These are phyloP conservation scores for Suhomyces maxii DNA, from an alignment of 1,139 yeast species.

Conservation along the genomic window DNA sequence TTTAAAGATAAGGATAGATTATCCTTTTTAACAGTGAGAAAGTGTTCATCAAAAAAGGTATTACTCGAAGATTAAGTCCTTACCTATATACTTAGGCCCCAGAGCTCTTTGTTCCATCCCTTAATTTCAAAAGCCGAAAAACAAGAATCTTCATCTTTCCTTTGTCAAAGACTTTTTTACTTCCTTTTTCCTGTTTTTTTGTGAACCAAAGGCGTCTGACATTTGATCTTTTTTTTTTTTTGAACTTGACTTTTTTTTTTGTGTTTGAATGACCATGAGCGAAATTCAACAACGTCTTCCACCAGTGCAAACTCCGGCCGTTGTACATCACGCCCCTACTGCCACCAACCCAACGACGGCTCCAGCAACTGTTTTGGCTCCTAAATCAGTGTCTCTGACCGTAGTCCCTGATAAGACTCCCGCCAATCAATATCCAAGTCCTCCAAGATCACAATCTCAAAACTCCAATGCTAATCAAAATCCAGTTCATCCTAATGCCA, in stretches of 20 bases:
- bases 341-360: slow-evolving; percentile 6
- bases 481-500: slow-evolving; percentile 29
- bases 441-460: slow-evolving; percentile 4
- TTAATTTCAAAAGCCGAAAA: too few relatives aligned
- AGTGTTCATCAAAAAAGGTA: too few relatives aligned
- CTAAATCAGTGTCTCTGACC: slow-evolving; percentile 8
- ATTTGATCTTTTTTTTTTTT: too few relatives aligned
- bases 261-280: slow-evolving; percentile 22
- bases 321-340: slow-evolving; percentile 5
- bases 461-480: slow-evolving; percentile 2
- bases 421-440: slow-evolving; percentile 5
- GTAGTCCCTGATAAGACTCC: slow-evolving; percentile 1
- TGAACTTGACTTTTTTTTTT: neutral
- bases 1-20: too few relatives aligned
- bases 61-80: too few relatives aligned
- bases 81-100: too few relatives aligned
- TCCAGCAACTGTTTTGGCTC: slow-evolving; percentile 9
- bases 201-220: neutral
- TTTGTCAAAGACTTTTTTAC: too few relatives aligned
- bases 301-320: slow-evolving; percentile 15
- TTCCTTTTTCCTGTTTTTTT: too few relatives aligned
- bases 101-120: too few relatives aligned
- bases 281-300: slow-evolving; percentile 33
- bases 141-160: too few relatives aligned
- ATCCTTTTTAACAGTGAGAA: too few relatives aligned